Conservation (phyloP, 2,329 filamentous ascomycete genomes). For the Grosmannia clavigera region DNA sequence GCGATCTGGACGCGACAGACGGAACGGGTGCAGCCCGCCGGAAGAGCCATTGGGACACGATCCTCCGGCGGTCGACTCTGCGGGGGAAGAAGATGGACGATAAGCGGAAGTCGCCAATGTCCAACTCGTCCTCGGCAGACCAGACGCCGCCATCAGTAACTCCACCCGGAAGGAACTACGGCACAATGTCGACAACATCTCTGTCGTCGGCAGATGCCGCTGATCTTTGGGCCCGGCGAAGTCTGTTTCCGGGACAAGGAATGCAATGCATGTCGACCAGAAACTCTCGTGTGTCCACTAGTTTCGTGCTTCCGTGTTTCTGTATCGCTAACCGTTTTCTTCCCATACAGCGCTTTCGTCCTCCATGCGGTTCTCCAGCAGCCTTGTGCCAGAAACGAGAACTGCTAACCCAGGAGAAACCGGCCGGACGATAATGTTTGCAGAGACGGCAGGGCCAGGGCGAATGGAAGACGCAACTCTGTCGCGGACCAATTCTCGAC, state of each 20-base stretch:
- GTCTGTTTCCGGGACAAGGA: background rate
- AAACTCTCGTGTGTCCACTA: too few species aligned
- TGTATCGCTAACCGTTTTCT: background rate
- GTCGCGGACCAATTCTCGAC: constrained; percentile 35
- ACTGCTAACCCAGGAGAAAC: constrained; percentile 52
- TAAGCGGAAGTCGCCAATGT: constrained; percentile 7
- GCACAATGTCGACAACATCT: constrained; percentile 11
- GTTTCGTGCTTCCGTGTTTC: background rate
- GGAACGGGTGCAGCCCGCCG: constrained; percentile 17
- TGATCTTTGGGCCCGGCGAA: background rate
- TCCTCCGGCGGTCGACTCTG: constrained; percentile 16
- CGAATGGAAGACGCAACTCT: constrained; percentile 25
- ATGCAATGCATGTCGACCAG: background rate
- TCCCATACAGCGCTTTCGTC: constrained; percentile 17
- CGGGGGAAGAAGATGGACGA: constrained; percentile 16
- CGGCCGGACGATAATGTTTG: constrained; percentile 66
- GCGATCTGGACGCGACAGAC: constrained; percentile 24
- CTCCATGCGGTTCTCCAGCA: constrained; percentile 55
- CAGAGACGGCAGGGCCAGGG: constrained; percentile 26
- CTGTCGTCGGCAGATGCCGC: background rate
- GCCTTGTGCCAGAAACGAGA: constrained; percentile 57
- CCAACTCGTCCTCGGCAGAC: background rate
- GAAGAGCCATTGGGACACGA: constrained; percentile 28
- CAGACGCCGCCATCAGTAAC: background rate
- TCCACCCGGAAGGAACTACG: constrained; percentile 12